These are phyloP conservation scores for Phytopythium montanum DNA, from an alignment of 352 stramenopile species.

Conservation along the genomic window DNA sequence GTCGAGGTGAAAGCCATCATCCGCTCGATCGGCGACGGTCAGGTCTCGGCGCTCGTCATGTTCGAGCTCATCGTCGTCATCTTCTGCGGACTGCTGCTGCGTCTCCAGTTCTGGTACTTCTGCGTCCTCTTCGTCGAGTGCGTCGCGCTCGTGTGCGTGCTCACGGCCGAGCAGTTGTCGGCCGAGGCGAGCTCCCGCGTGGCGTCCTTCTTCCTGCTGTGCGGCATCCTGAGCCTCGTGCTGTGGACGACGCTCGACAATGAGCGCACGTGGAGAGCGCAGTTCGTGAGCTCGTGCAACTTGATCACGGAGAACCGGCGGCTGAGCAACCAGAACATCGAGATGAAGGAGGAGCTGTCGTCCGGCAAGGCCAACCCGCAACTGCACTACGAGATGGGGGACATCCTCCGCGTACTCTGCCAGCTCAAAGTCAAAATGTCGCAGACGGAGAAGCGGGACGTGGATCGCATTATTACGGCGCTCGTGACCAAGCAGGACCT, in stretches of 20 bases:
- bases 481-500: conserved; percentile 62
- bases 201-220: conserved; percentile 24
- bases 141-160: conserved; percentile 22
- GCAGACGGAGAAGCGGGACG: conserved; percentile 35
- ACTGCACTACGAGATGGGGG: conserved; percentile 70
- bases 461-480: conserved; percentile 72
- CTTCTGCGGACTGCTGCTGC: conserved; percentile 36
- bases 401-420: conserved; percentile 66
- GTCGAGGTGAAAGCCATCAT: conserved; percentile 10
- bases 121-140: conserved; percentile 35
- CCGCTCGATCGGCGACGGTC: conserved; percentile 27
- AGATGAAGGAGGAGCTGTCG: conserved; percentile 63
- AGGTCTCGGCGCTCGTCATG: conserved; percentile 42
- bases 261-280: conserved; percentile 34
- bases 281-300: conserved; percentile 55
- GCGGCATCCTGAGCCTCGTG: conserved; percentile 27
- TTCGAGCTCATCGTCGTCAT: conserved; percentile 34
- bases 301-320: conserved; percentile 51
- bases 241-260: conserved; percentile 40
- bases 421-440: conserved; percentile 70
- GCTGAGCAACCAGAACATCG: conserved; percentile 62
- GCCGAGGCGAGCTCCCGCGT: conserved; percentile 13
- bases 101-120: conserved; percentile 57
- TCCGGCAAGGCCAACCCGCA: conserved; percentile 54
- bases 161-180: conserved; percentile 24